Base-by-base conservation (phyloP, 2,329 filamentous ascomycete genomes). In the Diaporthe caulivora region DNA sequence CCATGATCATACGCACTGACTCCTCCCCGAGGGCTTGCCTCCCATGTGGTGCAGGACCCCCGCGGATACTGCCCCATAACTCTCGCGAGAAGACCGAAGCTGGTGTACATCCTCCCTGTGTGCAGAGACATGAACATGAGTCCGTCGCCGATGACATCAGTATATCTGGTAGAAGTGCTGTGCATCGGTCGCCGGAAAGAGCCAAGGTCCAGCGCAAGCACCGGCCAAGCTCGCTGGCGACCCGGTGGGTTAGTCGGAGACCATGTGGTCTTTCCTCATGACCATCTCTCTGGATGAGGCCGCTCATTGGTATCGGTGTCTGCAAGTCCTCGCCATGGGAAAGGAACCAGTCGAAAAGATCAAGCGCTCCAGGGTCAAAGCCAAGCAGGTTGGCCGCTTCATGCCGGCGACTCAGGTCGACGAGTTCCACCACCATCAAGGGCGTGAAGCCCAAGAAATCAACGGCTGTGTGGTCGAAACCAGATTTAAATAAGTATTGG, bases 181-280 rank as follows among this genome's bases (percentile, higher is more conserved):
- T n/a, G n/a, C n/a, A n/a, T n/a, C n/a, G n/a, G n/a, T n/a, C n/a
- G n/a, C n/a, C n/a, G n/a, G n/a, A n/a, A n/a, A n/a, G n/a, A n/a
- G n/a, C n/a, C n/a, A n/a, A n/a, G n/a, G n/a, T n/a, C n/a, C n/a
- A 65, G n/a, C 44, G 60, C 44, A 65, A 2, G 60, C 60, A 18
- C 21, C 60, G 60, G 29, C 60, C 60, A 4, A 65, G 8, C 7
- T 65, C 60, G 60, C 60, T 65, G 5, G 60, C 29, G 21, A 65
- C 9, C 1, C 44, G 60, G 2, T 65, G 60, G 8, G 5, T 29
- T 29, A 65, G 11, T 44, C 60, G 13, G 18, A 15, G 9, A 3
- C 29, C 31, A 4, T 37, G 29, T 1, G 18, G n/a, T n/a, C n/a
- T n/a, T n/a, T n/a, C n/a, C n/a, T n/a, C n/a, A n/a, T n/a, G n/a